Conservation (phyloP, 768 basidiomycete species). For the Postia placenta region DNA sequence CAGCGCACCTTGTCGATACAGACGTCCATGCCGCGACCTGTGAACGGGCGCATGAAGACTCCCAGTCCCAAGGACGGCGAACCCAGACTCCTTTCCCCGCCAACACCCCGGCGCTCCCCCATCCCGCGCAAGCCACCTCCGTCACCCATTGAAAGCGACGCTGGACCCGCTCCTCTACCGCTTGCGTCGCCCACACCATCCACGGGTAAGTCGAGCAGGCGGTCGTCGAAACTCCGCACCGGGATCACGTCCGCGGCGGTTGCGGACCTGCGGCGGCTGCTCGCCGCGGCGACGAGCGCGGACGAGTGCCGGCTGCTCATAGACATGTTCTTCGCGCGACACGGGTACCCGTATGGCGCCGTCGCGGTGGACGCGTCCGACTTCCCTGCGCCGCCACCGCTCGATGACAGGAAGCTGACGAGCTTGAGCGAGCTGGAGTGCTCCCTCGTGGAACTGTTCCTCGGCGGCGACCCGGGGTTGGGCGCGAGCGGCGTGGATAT, state of each 20-base stretch:
- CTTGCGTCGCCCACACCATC: neutral
- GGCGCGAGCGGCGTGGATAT: slow-evolving; percentile 1
- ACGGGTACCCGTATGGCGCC: slow-evolving; percentile 12
- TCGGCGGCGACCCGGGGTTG: slow-evolving; percentile 11
- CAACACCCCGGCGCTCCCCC: slow-evolving; percentile 1
- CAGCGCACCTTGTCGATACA: neutral
- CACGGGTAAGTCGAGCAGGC: slow-evolving; percentile 9
- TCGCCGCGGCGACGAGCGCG: slow-evolving; percentile 63
- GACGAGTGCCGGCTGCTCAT: slow-evolving; percentile 84
- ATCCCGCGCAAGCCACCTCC: slow-evolving; percentile 3
- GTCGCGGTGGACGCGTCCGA: neutral
- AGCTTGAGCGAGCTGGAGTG: slow-evolving; percentile 13
- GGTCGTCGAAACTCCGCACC: slow-evolving; percentile 11
- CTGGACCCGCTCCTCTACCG: neutral
- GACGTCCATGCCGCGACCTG: neutral
- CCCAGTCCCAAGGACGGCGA: slow-evolving; percentile 1
- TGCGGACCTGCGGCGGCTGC: slow-evolving; percentile 59
- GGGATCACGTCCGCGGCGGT: slow-evolving; percentile 41
- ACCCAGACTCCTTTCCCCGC: slow-evolving; percentile 4
- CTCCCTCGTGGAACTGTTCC: slow-evolving; percentile 17
- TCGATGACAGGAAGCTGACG: neutral
- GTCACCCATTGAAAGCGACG: neutral
- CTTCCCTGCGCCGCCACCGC: neutral
- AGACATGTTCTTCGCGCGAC: slow-evolving; percentile 64
- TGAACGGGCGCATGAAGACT: neutral